Conservation (phyloP, 148 eudicot species). For the Cornus florida region DNA sequence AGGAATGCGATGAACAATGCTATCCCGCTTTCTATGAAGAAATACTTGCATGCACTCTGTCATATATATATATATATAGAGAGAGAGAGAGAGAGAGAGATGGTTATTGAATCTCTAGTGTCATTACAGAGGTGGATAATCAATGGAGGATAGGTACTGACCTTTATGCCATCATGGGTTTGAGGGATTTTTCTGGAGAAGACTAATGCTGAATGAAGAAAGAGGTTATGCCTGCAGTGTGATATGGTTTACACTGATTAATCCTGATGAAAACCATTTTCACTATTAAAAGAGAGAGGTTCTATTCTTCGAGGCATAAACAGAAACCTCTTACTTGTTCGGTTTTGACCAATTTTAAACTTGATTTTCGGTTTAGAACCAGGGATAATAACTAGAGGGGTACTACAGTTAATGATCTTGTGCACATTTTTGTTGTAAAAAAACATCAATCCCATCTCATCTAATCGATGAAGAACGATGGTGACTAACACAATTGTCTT, state of each 20-base stretch:
- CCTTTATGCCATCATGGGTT: slow-evolving; percentile 9
- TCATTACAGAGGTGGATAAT: not conserved
- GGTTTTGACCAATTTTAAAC: too few species aligned
- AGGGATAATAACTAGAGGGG: too few species aligned
- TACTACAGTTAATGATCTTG: too few species aligned
- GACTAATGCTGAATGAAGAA: slow-evolving; percentile 16
- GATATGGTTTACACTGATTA: not conserved
- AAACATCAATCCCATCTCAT: too few species aligned
- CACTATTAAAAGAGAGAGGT: not conserved
- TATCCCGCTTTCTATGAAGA: slow-evolving; percentile 12
- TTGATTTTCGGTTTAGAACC: too few species aligned
- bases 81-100: not conserved
- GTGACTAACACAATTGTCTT: too few species aligned
- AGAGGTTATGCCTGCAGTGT: slow-evolving; percentile 17
- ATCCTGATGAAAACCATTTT: too few species aligned
- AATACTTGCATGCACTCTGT: slow-evolving; percentile 19
- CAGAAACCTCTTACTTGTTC: too few species aligned
- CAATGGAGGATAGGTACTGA: not conserved
- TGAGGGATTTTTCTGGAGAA: slow-evolving; percentile 15
- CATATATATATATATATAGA: too few species aligned
- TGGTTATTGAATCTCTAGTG: not conserved
- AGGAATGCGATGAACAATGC: slow-evolving; percentile 18
- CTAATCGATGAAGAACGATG: too few species aligned
- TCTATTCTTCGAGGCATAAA: not conserved
- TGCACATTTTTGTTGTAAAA: too few species aligned